These are phyloP conservation scores for Calycina marina DNA, from an alignment of 2,329 filamentous ascomycete species.

Conservation along the genomic window DNA sequence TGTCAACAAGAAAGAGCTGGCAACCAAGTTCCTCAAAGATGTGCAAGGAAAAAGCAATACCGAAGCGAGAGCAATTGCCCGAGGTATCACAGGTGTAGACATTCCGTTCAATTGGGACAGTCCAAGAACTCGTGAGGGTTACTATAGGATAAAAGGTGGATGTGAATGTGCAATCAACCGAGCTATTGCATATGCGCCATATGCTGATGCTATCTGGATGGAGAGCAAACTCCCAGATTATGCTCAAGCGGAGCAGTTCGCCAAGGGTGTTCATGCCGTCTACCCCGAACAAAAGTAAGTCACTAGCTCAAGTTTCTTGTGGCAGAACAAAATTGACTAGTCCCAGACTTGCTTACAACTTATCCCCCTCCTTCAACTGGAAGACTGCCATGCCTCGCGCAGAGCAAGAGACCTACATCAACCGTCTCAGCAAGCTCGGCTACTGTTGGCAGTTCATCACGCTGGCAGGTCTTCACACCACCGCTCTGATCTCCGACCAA, in stretches of 20 bases:
- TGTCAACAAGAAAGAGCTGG: constrained; percentile 53
- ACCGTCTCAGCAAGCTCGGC: constrained; percentile 68
- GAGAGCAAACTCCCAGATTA: constrained; percentile 94
- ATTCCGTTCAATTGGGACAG: constrained; percentile 91
- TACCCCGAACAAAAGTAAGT: constrained; percentile 92
- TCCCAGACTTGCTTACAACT: constrained; percentile 81
- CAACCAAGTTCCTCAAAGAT: constrained; percentile 49
- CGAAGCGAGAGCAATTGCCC: constrained; percentile 70
- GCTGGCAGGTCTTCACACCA: constrained; percentile 91
- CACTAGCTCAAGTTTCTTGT: no score
- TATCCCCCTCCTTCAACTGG: constrained; percentile 99
- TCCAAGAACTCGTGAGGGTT: constrained; percentile 87
- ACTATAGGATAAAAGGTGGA: constrained; percentile 83
- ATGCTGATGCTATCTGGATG: constrained; percentile 98
- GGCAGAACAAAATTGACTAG: constrained; percentile 1
- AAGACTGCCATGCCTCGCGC: constrained; percentile 84
- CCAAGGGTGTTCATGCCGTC: constrained; percentile 80
- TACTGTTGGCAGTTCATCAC: constrained; percentile 99
- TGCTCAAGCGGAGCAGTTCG: constrained; percentile 83
- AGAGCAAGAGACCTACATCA: constrained; percentile 96
- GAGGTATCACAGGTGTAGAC: constrained; percentile 61
- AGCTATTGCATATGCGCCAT: constrained; percentile 81
- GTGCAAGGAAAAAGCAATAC: constrained; percentile 73
- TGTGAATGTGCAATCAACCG: constrained; percentile 85
- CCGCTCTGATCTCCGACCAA: constrained; percentile 77